These are phyloP conservation scores for Aspergillus fumigatus DNA, from an alignment of 2,329 filamentous ascomycete species.

Conservation along the genomic window DNA sequence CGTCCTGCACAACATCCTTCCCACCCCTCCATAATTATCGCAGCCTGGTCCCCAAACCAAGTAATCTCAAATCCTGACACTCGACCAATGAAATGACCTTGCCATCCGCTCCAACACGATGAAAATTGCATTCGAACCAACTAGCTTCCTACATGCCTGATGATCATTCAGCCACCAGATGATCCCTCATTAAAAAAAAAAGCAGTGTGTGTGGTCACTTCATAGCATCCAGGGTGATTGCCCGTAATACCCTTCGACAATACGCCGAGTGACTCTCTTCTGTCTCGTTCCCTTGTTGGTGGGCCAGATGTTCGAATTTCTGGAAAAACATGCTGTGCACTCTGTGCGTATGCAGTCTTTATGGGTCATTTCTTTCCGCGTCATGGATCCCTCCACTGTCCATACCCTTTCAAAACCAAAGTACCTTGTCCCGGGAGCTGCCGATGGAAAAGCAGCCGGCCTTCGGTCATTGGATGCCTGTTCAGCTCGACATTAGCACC, in stretches of 20 bases:
- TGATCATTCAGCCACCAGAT: slow-evolving; percentile 22
- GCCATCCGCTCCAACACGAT: slow-evolving; percentile 17
- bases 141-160: slow-evolving; percentile 29
- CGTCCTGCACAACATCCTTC: slow-evolving; percentile 1
- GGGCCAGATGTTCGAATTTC: slow-evolving; percentile 14
- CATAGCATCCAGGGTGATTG: slow-evolving; percentile 1
- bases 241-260: neutral
- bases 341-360: neutral
- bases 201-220: neutral
- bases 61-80: slow-evolving; percentile 9
- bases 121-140: slow-evolving; percentile 23
- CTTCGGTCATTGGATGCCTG: neutral
- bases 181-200: slow-evolving; percentile 8
- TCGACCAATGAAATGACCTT: slow-evolving; percentile 13
- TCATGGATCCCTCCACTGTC: slow-evolving; percentile 4
- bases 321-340: slow-evolving; percentile 19
- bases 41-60: slow-evolving; percentile 13
- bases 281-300: slow-evolving; percentile 12
- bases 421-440: neutral
- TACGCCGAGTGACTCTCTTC: slow-evolving; percentile 9
- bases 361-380: neutral
- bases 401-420: neutral
- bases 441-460: neutral
- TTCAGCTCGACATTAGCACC: neutral
- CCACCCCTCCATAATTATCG: slow-evolving; percentile 2